Conservation (phyloP, 768 basidiomycete genomes). For the Russula olivacea region DNA sequence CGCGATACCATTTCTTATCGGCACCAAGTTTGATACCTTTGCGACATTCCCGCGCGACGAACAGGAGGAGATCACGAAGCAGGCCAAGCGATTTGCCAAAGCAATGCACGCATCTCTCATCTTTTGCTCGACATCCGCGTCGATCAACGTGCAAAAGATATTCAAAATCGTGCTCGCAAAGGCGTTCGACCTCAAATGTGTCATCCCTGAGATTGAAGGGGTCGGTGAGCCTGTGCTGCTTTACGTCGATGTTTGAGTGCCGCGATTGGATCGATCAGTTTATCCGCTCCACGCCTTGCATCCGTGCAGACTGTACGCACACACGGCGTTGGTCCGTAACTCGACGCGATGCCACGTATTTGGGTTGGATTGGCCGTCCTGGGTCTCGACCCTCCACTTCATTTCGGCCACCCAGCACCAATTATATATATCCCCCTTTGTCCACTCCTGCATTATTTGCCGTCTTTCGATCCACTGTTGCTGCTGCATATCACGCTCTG, state of each 20-base stretch:
- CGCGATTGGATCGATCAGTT: background rate
- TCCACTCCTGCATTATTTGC: slow-evolving; percentile 16
- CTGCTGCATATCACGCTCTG: slow-evolving; percentile 25
- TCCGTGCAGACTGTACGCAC: background rate
- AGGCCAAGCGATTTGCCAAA: slow-evolving; percentile 97
- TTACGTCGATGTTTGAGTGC: slow-evolving; percentile 73
- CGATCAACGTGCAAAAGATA: slow-evolving; percentile 99
- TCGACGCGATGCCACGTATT: slow-evolving; percentile 7
- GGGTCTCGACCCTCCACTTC: background rate
- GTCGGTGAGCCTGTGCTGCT: slow-evolving; percentile 94
- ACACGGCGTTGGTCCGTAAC: slow-evolving; percentile 12
- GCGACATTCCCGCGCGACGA: slow-evolving; percentile 94
- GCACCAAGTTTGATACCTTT: slow-evolving; percentile 98
- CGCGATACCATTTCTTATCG: slow-evolving; percentile 96
- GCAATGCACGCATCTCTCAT: slow-evolving; percentile 99
- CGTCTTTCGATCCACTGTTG: slow-evolving; percentile 23
- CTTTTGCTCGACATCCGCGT: slow-evolving; percentile 97
- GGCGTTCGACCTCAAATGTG: slow-evolving; percentile 97
- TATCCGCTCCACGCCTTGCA: background rate
- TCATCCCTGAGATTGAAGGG: slow-evolving; percentile 95
- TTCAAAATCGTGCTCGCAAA: slow-evolving; percentile 98
- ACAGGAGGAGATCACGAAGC: slow-evolving; percentile 98
- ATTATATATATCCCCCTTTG: slow-evolving; percentile 19
- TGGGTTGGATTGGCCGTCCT: background rate
- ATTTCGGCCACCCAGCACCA: background rate